These are phyloP conservation scores for Pythium monospermum DNA, from an alignment of 352 stramenopile species.

Conservation along the genomic window DNA sequence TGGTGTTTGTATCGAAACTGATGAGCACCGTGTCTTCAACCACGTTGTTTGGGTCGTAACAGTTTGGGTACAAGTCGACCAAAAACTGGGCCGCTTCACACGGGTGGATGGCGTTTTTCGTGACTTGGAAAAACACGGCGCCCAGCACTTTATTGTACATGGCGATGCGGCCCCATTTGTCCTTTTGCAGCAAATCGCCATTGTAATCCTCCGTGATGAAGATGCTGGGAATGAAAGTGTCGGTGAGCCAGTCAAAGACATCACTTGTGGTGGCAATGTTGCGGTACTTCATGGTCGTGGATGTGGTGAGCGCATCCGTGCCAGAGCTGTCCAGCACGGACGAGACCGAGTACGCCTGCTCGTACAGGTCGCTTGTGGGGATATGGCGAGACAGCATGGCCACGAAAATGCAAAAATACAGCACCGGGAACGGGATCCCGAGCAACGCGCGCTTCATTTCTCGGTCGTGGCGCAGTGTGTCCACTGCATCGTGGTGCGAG, in stretches of 20 bases:
- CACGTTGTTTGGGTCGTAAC: conserved; percentile 21
- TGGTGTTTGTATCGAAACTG: conserved; percentile 23
- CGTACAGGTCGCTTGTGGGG: conserved; percentile 29
- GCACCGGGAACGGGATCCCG: conserved; percentile 27
- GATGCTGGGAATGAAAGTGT: conserved; percentile 28
- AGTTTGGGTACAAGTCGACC: conserved; percentile 25
- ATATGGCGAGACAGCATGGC: conserved; percentile 44
- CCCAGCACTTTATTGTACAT: conserved; percentile 31
- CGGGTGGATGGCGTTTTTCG: conserved; percentile 1
- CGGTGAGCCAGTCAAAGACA: conserved; percentile 32
- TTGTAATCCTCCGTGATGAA: conserved; percentile 38
- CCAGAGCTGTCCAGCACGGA: conserved; percentile 33
- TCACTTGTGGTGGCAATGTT: conserved; percentile 26
- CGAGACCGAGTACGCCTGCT: conserved; percentile 28
- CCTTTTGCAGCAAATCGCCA: conserved; percentile 19
- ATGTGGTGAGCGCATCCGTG: conserved; percentile 29
- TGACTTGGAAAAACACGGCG: conserved; percentile 23
- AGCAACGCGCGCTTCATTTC: conserved; percentile 26
- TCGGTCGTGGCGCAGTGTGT: conserved; percentile 35
- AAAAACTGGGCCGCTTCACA: conserved; percentile 19
- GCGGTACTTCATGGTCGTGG: conserved; percentile 33
- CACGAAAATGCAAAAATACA: conserved; percentile 41
- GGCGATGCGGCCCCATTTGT: conserved; percentile 26
- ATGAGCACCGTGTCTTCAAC: conserved; percentile 17
- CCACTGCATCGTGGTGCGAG: conserved; percentile 20